These are phyloP conservation scores for Biancaea sappan DNA, from an alignment of 306 rosid species.

Conservation along the genomic window DNA sequence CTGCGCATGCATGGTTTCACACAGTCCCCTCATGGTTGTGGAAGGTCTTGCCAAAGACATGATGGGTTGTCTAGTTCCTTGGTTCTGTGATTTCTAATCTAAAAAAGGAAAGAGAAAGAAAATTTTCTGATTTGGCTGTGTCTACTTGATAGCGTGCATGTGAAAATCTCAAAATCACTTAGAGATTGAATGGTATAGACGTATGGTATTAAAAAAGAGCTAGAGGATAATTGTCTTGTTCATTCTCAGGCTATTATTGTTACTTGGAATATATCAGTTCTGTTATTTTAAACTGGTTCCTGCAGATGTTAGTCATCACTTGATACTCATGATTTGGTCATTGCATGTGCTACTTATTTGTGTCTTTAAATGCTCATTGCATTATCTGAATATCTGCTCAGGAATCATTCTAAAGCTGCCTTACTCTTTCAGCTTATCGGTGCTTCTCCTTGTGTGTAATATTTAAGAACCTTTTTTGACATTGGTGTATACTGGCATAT, in stretches of 20 bases:
- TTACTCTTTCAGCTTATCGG: no score
- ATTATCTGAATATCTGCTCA: background rate
- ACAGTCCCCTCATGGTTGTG: background rate
- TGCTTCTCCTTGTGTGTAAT: no score
- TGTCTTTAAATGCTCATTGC: constrained; percentile 2
- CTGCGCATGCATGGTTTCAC: background rate
- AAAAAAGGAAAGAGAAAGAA: background rate
- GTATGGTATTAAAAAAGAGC: background rate
- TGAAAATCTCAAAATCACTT: no score
- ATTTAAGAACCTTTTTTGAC: no score
- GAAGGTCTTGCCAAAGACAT: background rate
- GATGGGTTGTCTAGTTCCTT: background rate
- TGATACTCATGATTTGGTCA: background rate
- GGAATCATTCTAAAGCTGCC: constrained; percentile 1
- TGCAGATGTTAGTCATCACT: background rate
- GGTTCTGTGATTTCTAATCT: background rate
- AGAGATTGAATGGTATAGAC: no score
- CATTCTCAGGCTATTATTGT: background rate
- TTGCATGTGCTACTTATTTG: background rate
- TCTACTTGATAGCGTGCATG: no score
- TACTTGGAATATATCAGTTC: constrained; percentile 3
- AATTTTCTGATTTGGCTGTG: no score
- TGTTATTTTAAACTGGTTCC: background rate
- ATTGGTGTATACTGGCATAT: no score
- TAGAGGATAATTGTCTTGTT: background rate